Percentiles rank a stretch among this genome's conserved stretches.
phyloP scores from a whole-genome alignment of 345 rosid species.

The Citrus australasica region DNA sequence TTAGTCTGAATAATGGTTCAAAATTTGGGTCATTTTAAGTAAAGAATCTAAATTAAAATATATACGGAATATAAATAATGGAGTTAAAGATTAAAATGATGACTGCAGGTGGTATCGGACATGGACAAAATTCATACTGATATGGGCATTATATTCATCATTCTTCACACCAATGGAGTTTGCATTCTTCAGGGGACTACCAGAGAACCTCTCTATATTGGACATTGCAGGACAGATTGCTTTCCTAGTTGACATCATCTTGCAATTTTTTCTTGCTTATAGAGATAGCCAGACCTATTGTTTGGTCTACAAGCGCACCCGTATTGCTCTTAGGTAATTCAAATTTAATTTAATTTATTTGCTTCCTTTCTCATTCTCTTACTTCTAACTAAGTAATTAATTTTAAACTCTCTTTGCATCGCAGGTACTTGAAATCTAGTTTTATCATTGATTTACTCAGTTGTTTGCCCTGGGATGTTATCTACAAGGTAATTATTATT shows the following conservation, averaged over 20 bases:
- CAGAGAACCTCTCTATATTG: constrained; percentile 54
- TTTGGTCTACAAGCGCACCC: constrained; percentile 44
- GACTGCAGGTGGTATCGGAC: constrained; percentile 56
- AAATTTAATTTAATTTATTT: constrained; percentile 1
- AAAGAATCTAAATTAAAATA: too few relatives aligned
- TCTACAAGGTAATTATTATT: constrained; percentile 56
- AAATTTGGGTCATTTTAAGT: too few relatives aligned
- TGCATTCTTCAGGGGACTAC: constrained; percentile 86
- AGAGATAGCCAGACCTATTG: constrained; percentile 59
- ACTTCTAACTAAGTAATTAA: background rate
- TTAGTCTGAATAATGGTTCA: too few relatives aligned
- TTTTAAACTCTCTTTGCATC: background rate
- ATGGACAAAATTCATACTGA: constrained; percentile 65
- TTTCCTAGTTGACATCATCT: constrained; percentile 63
- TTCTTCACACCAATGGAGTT: constrained; percentile 90
- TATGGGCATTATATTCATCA: constrained; percentile 86
- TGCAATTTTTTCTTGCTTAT: constrained; percentile 64
- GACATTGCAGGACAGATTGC: constrained; percentile 80
- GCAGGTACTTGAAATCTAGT: constrained; percentile 72
- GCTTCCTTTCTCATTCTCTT: background rate
- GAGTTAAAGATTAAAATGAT: too few relatives aligned
- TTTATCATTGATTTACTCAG: constrained; percentile 63
- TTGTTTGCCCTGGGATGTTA: constrained; percentile 85
- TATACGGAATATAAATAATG: too few relatives aligned
- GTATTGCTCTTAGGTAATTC: constrained; percentile 55